These are phyloP conservation scores for Nannochloris sp. DNA, from an alignment of 139 green algal genomes.

Conservation along the genomic window DNA sequence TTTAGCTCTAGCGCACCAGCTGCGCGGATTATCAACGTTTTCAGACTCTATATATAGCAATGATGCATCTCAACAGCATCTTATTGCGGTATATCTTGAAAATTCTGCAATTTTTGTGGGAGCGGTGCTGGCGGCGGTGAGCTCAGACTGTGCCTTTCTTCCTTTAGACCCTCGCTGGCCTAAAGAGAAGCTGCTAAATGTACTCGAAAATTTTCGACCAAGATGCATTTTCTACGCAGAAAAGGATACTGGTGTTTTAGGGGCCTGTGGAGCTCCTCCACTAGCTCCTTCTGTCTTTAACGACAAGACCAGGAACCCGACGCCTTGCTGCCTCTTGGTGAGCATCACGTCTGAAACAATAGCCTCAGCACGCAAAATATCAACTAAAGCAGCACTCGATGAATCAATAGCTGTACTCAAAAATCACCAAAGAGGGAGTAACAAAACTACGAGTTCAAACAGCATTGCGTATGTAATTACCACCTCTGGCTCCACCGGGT, in stretches of 20 bases:
- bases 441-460: constrained; percentile 7
- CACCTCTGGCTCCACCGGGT: constrained; percentile 61
- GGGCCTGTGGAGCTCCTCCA: not conserved
- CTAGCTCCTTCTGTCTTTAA: not conserved
- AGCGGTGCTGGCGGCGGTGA: constrained; percentile 4
- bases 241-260: not conserved
- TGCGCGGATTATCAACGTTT: too few species aligned
- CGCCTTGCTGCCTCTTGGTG: not conserved
- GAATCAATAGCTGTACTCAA: not conserved
- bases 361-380: not conserved
- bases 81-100: constrained; percentile 7
- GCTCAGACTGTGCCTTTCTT: constrained; percentile 31
- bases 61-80: too few species aligned
- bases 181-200: not conserved
- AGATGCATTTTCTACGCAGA: constrained; percentile 17
- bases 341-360: not conserved
- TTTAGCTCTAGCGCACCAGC: too few species aligned
- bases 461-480: constrained; percentile 45
- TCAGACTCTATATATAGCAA: too few species aligned
- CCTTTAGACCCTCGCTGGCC: constrained; percentile 38
- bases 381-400: not conserved
- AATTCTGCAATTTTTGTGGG: constrained; percentile 18
- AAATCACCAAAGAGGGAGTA: not conserved
- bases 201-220: constrained; percentile 27
- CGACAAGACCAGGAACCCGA: not conserved